Evolutionary conservation across 2,329 filamentous ascomycete genomes (phyloP), one percentile per base, ranked within the genome.

Genomic region (Calycina herbarum): DNA sequence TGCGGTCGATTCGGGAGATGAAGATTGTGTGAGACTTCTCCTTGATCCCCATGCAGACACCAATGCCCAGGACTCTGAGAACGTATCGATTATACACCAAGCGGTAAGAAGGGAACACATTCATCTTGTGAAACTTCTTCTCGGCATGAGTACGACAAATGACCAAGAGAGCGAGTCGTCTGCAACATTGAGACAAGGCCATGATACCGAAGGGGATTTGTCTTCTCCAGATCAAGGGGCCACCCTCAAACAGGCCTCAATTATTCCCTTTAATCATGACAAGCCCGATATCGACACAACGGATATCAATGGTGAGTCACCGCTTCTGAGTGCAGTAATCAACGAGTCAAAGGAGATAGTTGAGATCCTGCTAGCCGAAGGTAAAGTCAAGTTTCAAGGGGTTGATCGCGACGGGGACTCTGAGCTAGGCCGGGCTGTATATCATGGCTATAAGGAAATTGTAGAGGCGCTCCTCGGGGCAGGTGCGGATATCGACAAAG

Each of bases 311-410:
- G 35, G 20, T 11, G 20, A 45, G 10, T 29, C 59, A 27, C 33
- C 59, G 13, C 59, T 60, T 13, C 27, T 42, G 11, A 48, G 40
- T 24, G 59, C 59, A 2, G 59, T 60, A 8, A 24, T 33, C 4
- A 31, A 60, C 10, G 38, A 40, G 8, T 45, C 20, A 17, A 8
- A 42, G 17, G 40, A 42, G n/a, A 48, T 48, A 17, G 35, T 48
- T 5, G 17, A 31, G n/a, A 35, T 60, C 10, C 40, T 60, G n/a
- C 59, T 60, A 11, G 27, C 10, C 2, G 38, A 45, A 10, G n/a
- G 11, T 10, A n/a, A 2, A 75, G 10, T 51, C 13, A 77, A 31
- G 11, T 17, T 60, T 8, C 33, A 20, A 24, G 59, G 35, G 10
- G 31, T 60, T 45, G 58, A 60, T 29, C 20, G 3, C 1, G 17